Percentiles rank a stretch among this genome's conserved stretches.
phyloP scores from a whole-genome alignment of 2,329 filamentous ascomycete genomes.

The Apiospora marii region DNA sequence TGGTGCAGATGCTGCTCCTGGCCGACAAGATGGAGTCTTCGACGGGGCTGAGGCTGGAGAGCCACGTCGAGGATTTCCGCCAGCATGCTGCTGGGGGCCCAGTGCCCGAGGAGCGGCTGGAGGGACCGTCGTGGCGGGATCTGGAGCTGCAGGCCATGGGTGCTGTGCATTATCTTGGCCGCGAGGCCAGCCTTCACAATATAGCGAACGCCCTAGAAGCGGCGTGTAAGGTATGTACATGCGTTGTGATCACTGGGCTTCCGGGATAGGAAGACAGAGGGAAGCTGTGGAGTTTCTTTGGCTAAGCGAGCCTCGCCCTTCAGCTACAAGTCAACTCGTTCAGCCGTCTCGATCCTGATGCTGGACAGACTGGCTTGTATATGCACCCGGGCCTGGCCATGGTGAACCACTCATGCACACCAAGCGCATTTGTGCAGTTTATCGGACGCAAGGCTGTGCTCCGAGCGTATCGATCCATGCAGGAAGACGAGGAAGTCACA shows the following conservation, averaged over 20 bases:
- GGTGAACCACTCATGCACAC: slow-evolving; percentile 69
- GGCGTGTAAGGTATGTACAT: slow-evolving; percentile 59
- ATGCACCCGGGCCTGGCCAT: slow-evolving; percentile 64
- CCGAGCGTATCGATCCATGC: slow-evolving; percentile 57
- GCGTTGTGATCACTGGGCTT: background rate
- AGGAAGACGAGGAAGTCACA: slow-evolving; percentile 62
- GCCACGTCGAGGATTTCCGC: slow-evolving; percentile 48
- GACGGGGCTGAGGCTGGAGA: slow-evolving; percentile 48
- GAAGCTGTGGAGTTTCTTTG: too few species aligned
- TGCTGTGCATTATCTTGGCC: slow-evolving; percentile 56
- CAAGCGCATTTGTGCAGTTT: slow-evolving; percentile 67
- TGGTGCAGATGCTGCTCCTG: slow-evolving; percentile 59
- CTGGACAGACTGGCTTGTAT: slow-evolving; percentile 62
- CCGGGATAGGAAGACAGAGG: background rate
- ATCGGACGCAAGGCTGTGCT: slow-evolving; percentile 59
- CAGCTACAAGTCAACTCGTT: slow-evolving; percentile 71
- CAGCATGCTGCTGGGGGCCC: slow-evolving; percentile 41
- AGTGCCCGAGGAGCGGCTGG: slow-evolving; percentile 36
- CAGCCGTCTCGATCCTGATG: slow-evolving; percentile 61
- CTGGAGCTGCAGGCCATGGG: slow-evolving; percentile 58
- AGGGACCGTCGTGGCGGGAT: slow-evolving; percentile 50
- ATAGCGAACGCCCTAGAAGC: slow-evolving; percentile 53
- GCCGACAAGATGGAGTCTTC: slow-evolving; percentile 43
- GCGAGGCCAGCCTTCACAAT: slow-evolving; percentile 45
- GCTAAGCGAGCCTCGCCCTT: background rate